Conservation (phyloP, 1,284 basidiomycete species). For the Tilletia walkeri region DNA sequence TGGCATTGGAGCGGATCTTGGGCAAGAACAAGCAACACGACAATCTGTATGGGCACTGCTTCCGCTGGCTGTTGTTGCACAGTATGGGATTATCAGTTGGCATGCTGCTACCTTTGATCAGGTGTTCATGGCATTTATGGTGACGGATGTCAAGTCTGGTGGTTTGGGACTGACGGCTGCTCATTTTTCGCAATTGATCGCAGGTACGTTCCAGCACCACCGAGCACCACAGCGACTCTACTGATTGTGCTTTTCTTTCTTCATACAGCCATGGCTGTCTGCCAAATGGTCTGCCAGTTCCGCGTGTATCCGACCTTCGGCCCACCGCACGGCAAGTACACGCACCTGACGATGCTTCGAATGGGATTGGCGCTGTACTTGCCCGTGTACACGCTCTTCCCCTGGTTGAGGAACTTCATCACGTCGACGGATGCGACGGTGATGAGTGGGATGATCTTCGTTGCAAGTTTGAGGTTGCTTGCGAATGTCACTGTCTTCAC, state of each 20-base stretch:
- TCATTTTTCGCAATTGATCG: constrained; percentile 55
- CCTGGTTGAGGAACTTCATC: constrained; percentile 59
- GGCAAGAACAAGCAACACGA: not conserved
- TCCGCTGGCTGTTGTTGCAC: constrained; percentile 50
- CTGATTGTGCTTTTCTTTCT: too few species aligned
- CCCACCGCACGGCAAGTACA: constrained; percentile 41
- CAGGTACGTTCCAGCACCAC: constrained; percentile 24
- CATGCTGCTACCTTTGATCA: constrained; percentile 55
- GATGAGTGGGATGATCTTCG: constrained; percentile 58
- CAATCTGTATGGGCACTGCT: constrained; percentile 40
- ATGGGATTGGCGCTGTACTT: constrained; percentile 38
- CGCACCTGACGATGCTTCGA: constrained; percentile 53
- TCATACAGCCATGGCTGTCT: constrained; percentile 29
- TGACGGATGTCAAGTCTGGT: constrained; percentile 49
- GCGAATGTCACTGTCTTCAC: constrained; percentile 57
- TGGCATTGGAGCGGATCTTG: not conserved
- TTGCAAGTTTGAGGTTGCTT: constrained; percentile 54
- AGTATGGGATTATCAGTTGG: constrained; percentile 52
- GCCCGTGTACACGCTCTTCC: constrained; percentile 45
- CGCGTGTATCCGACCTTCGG: constrained; percentile 73
- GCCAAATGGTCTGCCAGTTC: constrained; percentile 45
- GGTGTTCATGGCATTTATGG: constrained; percentile 55
- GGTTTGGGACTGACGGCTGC: constrained; percentile 53
- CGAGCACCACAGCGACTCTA: too few species aligned
- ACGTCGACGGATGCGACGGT: constrained; percentile 57